Base-by-base conservation (phyloP, 2,329 filamentous ascomycete species). In the Colletotrichum eleusines region DNA sequence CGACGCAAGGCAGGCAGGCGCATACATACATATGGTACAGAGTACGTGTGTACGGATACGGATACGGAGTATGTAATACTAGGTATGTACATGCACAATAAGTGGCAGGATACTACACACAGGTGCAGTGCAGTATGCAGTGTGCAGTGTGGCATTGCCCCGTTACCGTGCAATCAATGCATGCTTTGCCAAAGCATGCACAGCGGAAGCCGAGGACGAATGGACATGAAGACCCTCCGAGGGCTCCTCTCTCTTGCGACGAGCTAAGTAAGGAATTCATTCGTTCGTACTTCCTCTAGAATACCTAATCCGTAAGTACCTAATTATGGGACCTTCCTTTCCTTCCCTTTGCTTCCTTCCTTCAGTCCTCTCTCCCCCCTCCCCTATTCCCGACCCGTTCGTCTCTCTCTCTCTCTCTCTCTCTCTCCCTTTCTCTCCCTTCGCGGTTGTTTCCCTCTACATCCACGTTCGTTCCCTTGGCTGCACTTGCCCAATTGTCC, bases 1-100 rank as follows among this genome's bases (percentile, higher is more conserved):
- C 57, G 48, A 60, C 48, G 58, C 58, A 38, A n/a, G n/a, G n/a
- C n/a, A n/a, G n/a, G n/a, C n/a, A 42, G 40, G 38, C 55, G 26
- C 31, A 38, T 26, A 35, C 33, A 54, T 16, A 28, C 23, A 26
- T 9, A n/a, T n/a, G n/a, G n/a, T n/a, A n/a, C n/a, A n/a, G n/a
- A n/a, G 33, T 48, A 9, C 11, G 23, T 50, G n/a, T 40, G 38
- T 40, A 16, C 14, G 9, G 1, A 11, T 20, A 20, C n/a, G n/a
- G n/a, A n/a, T n/a, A n/a, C n/a, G n/a, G n/a, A n/a, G n/a, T n/a
- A n/a, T n/a, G n/a, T n/a, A n/a, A n/a, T n/a, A n/a, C n/a, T n/a
- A n/a, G n/a, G n/a, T n/a, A n/a, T n/a, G n/a, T n/a, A n/a, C 31
- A 33, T 23, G 20, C 44, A 46, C 44, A 46, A 12, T 12, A 4